Evolutionary conservation across 768 basidiomycete genomes (phyloP).

Genomic region (Roridomyces roridus): DNA sequence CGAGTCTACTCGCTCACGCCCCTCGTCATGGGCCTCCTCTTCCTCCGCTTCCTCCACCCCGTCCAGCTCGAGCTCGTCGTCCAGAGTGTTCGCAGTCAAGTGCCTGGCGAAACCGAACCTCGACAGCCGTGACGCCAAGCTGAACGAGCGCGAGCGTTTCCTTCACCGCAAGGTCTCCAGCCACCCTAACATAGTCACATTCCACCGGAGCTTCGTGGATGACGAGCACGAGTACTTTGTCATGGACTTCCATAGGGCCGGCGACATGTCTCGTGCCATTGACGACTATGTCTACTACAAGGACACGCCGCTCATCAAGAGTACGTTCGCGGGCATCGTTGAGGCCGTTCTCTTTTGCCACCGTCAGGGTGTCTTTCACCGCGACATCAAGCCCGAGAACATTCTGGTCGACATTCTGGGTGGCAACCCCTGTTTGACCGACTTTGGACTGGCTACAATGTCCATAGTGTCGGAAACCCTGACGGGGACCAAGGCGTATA

Average conservation of each 20-base stretch:
- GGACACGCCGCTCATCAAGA: slow-evolving; percentile 53
- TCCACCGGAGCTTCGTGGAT: slow-evolving; percentile 56
- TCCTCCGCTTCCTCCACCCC: no score
- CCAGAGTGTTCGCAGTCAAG: slow-evolving; percentile 49
- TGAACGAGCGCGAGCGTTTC: slow-evolving; percentile 56
- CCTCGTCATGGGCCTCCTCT: neutral
- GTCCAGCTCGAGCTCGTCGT: no score
- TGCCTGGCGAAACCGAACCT: slow-evolving; percentile 51
- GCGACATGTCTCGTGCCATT: slow-evolving; percentile 57
- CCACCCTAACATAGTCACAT: slow-evolving; percentile 50
- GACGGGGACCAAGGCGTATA: slow-evolving; percentile 45
- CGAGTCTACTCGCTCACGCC: neutral
- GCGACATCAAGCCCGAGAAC: slow-evolving; percentile 49
- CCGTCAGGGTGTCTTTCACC: slow-evolving; percentile 47
- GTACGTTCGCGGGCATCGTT: slow-evolving; percentile 58
- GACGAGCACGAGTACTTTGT: slow-evolving; percentile 55
- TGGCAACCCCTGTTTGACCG: slow-evolving; percentile 48
- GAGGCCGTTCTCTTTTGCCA: slow-evolving; percentile 64
- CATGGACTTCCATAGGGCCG: slow-evolving; percentile 37
- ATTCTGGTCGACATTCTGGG: slow-evolving; percentile 50
- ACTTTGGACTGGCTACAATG: slow-evolving; percentile 65
- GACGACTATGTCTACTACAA: slow-evolving; percentile 45
- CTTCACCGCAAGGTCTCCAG: slow-evolving; percentile 36
- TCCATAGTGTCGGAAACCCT: slow-evolving; percentile 21
- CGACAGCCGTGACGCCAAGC: slow-evolving; percentile 44